Evolutionary conservation across 805 yeast genomes (phyloP), one percentile per base, ranked within the genome.

Genomic region (Lipomyces spencermartinsiae): DNA sequence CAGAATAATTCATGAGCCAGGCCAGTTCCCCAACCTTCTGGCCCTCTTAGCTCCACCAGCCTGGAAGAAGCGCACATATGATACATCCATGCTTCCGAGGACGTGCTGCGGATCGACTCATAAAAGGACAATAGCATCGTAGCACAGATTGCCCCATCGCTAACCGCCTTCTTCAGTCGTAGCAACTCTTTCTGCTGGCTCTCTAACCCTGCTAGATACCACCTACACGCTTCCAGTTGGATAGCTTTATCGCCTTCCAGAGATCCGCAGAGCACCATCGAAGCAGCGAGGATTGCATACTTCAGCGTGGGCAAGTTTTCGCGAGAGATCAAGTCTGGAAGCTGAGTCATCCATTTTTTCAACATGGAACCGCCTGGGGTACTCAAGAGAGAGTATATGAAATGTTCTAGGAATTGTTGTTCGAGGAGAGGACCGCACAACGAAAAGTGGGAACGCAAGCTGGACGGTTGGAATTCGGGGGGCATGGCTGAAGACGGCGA

Each of bases 231-330:
- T 51, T 51, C 56, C 56, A 51, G 19, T 51, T 51, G 56, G 10
- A 51, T 51, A 51, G 56, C 56, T 51, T 19, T 51, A 19, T 51
- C 56, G 33, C 56, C 56, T 19, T 7, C 31, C 25, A 51, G 31
- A 19, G 31, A 51, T 19, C 56, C 56, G 56, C 56, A 51, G 56
- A 51, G 56, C 56, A 51, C 56, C 56, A 51, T 51, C 56, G 56
- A 51, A 22, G 56, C 56, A 51, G 56, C 56, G 56, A 7, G 56
- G 56, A 51, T 51, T 51, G 56, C 56, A 22, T 29, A 51, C 56
- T 51, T 51, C 56, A 51, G 56, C 16, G 56, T 51, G 16, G 56
- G 56, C 56, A 22, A 51, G 56, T 22, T 8, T 51, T 51, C 56
- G 14, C 56, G 56, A 16, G 25, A 1, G 25, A 51, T 19, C 31